A percentile compares a stretch with the other conserved stretches of the same genome.
Evolutionary conservation across 495 filamentous ascomycete genomes (phyloP).

Genomic region (Penicillium argentinense): DNA sequence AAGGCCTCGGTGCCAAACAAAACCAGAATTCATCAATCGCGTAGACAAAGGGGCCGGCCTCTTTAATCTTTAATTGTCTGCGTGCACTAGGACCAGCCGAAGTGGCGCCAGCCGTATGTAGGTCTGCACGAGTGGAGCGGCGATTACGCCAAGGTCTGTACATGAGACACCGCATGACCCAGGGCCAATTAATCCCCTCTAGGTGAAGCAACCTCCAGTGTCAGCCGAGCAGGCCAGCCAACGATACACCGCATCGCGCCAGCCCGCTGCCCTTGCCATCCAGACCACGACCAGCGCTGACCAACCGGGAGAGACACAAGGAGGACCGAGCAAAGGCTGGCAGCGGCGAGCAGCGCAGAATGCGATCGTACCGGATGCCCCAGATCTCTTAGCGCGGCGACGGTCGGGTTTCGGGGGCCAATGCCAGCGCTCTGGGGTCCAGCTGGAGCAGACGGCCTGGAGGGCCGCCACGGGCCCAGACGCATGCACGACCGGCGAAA

Average conservation of each 20-base stretch:
- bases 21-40: conserved; percentile 14
- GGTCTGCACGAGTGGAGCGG: conserved; percentile 18
- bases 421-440: neutral
- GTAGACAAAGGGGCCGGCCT: conserved; percentile 6
- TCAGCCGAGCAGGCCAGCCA: neutral
- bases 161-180: conserved; percentile 24
- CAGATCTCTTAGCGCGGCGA: conserved; percentile 15
- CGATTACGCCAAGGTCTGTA: conserved; percentile 22
- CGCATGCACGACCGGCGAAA: conserved; percentile 1
- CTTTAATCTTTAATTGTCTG: conserved; percentile 10
- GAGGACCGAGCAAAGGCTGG: neutral
- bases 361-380: no score
- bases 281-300: conserved; percentile 2
- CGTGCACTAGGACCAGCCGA: conserved; percentile 9
- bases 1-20: conserved; percentile 34
- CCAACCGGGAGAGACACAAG: conserved; percentile 16
- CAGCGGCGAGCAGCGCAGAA: neutral
- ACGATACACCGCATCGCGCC: neutral
- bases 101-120: conserved; percentile 11
- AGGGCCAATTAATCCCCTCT: conserved; percentile 5
- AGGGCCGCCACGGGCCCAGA: neutral
- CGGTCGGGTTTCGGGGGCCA: conserved; percentile 6
- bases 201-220: neutral
- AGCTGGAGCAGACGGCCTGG: no score
- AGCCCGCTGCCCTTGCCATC: no score